Evolutionary conservation across 805 yeast species (phyloP), one percentile per base, ranked within the genome.

Genomic region (Candida silvicultrix): DNA sequence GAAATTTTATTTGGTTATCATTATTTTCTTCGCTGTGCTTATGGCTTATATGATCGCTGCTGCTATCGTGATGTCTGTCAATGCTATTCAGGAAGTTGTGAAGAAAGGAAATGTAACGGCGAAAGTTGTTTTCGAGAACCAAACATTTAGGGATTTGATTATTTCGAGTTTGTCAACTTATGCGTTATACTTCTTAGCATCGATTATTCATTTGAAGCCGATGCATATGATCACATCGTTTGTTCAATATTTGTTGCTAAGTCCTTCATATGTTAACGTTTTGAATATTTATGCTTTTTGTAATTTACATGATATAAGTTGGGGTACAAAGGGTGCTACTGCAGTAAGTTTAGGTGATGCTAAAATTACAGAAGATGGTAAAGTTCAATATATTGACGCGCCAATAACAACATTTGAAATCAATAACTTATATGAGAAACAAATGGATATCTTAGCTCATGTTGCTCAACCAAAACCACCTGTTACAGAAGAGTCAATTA

Each of bases 281-380:
- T 71, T 92, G 60, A 89, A 89, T 64, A 92, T 92, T 50, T 92
- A 92, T 66, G 96, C 98, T 2, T 90, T 92, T 64, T 90, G 97
- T 71, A 92, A 92, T 66, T 84, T 92, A 49, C 96, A 92, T 64
- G 99, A 92, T 70, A 82, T 92, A 41, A 86, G 97, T 7, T 92
- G 98, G 98, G 98, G 98, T 63, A 92, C 96, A 4, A 88, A 90
- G 64, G 96, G 96, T 41, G 88, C 83, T 43, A 75, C 80, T 40
- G 61, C 80, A 71, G 60, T 78, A 71, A 67, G 95, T 77, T 73
- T 94, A 56, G 98, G 97, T 49, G 81, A 83, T 40, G 97, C 96
- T 21, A 86, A 83, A 57, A 74, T 87, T 3, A 73, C 75, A 36
- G 76, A 71, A 44, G 80, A 75, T 46, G 89, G 85, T 54, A 80